Evolutionary conservation across 768 basidiomycete species (phyloP).

Genomic region (Serendipita sp.): DNA sequence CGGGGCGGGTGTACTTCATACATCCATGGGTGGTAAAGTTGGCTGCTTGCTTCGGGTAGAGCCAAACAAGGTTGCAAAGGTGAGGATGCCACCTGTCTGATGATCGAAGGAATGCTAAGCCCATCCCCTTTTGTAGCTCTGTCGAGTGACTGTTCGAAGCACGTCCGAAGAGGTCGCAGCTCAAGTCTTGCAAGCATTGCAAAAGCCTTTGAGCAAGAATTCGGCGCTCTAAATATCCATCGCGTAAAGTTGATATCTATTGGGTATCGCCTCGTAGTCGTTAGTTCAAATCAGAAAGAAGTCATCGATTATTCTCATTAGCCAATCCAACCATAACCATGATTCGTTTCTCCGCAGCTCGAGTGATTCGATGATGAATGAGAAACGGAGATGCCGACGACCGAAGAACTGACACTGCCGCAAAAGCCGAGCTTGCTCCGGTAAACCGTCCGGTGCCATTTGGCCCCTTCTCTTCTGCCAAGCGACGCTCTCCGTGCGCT

Average conservation of each 20-base stretch:
- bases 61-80: slow-evolving; percentile 92
- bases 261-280: too few species aligned
- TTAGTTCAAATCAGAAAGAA: too few species aligned
- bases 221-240: slow-evolving; percentile 1
- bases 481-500: too few species aligned
- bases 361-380: neutral
- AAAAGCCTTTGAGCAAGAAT: slow-evolving; percentile 18
- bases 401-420: too few species aligned
- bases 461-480: too few species aligned
- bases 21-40: slow-evolving; percentile 80
- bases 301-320: too few species aligned
- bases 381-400: neutral
- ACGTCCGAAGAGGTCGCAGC: slow-evolving; percentile 81
- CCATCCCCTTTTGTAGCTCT: slow-evolving; percentile 37
- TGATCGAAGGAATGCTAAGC: neutral
- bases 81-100: slow-evolving; percentile 21
- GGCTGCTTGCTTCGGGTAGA: slow-evolving; percentile 87
- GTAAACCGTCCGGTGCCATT: too few species aligned
- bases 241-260: too few species aligned
- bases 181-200: slow-evolving; percentile 44
- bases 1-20: slow-evolving; percentile 91
- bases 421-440: too few species aligned
- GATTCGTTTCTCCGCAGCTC: too few species aligned
- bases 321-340: too few species aligned
- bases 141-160: slow-evolving; percentile 83